Evolutionary conservation across 2,329 filamentous ascomycete species (phyloP).

Genomic region (Lachnellula occidentalis): DNA sequence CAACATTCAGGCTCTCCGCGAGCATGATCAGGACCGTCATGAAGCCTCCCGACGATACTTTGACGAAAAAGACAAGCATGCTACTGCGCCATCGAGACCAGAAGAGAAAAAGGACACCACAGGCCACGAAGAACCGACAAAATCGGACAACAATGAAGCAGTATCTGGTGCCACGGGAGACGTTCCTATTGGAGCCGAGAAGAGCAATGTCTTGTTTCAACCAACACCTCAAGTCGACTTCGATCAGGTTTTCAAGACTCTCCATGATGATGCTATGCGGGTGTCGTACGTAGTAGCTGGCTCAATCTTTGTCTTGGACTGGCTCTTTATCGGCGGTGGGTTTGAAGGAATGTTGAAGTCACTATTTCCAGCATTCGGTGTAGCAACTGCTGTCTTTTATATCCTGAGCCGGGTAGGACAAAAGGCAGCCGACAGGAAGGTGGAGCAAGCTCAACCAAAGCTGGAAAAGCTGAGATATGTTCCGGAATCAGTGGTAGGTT

Average conservation of each 20-base stretch:
- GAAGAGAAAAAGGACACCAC: slow-evolving; percentile 2
- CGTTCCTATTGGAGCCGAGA: slow-evolving; percentile 19
- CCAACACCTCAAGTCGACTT: slow-evolving; percentile 16
- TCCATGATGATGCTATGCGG: slow-evolving; percentile 7
- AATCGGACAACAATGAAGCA: slow-evolving; percentile 1
- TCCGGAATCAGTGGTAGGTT: slow-evolving; percentile 10
- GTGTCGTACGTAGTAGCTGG: slow-evolving; percentile 14
- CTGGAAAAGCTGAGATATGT: slow-evolving; percentile 15
- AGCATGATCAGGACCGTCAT: slow-evolving; percentile 9
- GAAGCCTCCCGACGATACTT: slow-evolving; percentile 16
- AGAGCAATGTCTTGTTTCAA: slow-evolving; percentile 20
- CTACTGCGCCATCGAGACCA: neutral
- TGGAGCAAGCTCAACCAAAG: slow-evolving; percentile 9
- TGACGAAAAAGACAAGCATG: slow-evolving; percentile 4
- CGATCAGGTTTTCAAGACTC: slow-evolving; percentile 12
- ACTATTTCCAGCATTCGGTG: slow-evolving; percentile 12
- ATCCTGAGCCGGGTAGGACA: slow-evolving; percentile 10
- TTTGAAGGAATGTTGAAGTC: slow-evolving; percentile 14
- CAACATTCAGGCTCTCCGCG: slow-evolving; percentile 19
- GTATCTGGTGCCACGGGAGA: slow-evolving; percentile 17
- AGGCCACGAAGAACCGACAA: neutral
- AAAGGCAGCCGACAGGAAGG: neutral
- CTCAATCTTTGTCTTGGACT: slow-evolving; percentile 13
- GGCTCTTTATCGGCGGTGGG: slow-evolving; percentile 18
- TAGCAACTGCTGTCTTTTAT: slow-evolving; percentile 12